Base-by-base conservation (phyloP, 805 yeast genomes). In the Komagataella pseudopastoris region DNA sequence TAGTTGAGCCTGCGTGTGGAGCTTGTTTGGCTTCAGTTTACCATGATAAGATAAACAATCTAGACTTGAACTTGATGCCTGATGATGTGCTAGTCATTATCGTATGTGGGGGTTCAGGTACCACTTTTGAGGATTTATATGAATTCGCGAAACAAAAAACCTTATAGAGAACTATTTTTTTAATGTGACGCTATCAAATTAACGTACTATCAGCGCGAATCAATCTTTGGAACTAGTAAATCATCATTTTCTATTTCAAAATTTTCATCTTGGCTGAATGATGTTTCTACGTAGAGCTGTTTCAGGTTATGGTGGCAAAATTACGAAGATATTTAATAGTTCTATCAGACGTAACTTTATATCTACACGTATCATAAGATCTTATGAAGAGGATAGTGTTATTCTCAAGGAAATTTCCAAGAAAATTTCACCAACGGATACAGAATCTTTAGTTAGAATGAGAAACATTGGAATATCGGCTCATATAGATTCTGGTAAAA, bases 381-480 rank as follows among this genome's bases (percentile, higher is more conserved):
- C 80, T 17, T 85, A 84, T 58, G 90, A 82, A 56, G 89, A 85
- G 57, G 95, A 86, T 61, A 83, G 83, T 63, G 82, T 73, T 44
- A 65, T 79, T 46, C 71, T 86, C 51, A 89, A 84, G 63, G 75
- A 76, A 56, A 72, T 85, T 56, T 71, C 75, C 54, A 61, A 60
- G 6, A 57, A 63, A 3, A 66, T 86, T 53, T 68, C 78, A 2
- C 78, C 72, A 20, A 67, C 64, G 24, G 95, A 86, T 61, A 51
- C 71, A 6, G 58, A 63, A 8, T 71, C 81, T 30, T 71, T 87
- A 17, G 59, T 68, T 6, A 71, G 75, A 51, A 76, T 90, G 78
- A 79, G 99, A 68, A 93, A 93, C 66, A 93, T 93, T 58, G 99
- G 99, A 67, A 88, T 93, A 52, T 88, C 96, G 14, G 99, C 99